Base-by-base conservation (phyloP, 306 rosid species). In the Leucaena leucocephala region DNA sequence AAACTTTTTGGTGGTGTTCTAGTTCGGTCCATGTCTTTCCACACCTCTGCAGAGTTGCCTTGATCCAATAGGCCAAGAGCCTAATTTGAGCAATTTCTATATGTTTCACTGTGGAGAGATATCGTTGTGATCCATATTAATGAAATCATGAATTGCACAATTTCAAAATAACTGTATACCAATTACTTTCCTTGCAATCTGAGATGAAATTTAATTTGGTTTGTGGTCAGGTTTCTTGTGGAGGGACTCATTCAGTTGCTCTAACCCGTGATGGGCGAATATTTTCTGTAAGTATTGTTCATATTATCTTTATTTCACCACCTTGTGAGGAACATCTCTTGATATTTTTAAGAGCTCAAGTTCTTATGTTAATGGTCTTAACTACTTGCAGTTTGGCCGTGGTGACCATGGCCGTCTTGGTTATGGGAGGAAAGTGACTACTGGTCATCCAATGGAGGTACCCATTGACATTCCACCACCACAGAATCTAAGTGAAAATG, bases 401-500 rank as follows among this genome's bases (percentile, higher is more conserved):
- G 98, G 98, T 36, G 99, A 96, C 83, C 99, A 96, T 74, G 99
- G 99, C 15, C 94, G 99, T 19, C 99, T 96, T 52, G 99, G 99
- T 74, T 91, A 90, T 76, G 99, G 99, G 76, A 86, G 98, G 85
- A 96, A 96, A 86, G 92, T 89, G 17, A 93, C 99, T 11, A 96
- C 96, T 0, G 99, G 99, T 71, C 98, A 96, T 48, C 99, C 99
- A 64, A 81, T 90, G 87, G 98, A 96, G 84, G 98, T 93, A 52
- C 96, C 99, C 61, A 89, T 96, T 63, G 76, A 77, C 73, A 81
- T 92, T 39, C 84, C 90, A 42, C 81, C 92, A 17, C 94, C 96
- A 7, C 71, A 62, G 42, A 75, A 71, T 78, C 39, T 33, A 50
- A 43, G 70, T 34, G 90, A 38, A 33, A 52, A 36, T 22, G 87